phyloP scores from a whole-genome alignment of 2,329 filamentous ascomycete genomes.

The Gaeumannomyces tritici region DNA sequence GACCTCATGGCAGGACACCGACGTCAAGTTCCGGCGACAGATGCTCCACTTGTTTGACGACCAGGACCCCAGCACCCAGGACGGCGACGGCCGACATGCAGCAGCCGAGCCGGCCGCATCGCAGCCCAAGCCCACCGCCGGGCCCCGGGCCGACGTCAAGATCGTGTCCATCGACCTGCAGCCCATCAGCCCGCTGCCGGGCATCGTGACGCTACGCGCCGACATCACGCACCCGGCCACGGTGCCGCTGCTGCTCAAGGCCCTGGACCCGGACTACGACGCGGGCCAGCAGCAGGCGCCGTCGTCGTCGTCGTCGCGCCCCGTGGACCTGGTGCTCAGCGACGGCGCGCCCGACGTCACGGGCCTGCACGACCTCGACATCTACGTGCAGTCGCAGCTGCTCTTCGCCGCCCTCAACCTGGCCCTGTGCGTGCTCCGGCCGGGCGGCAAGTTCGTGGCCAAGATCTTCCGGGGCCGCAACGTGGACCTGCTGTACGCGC shows the following conservation, averaged over 20 bases:
- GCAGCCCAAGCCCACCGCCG: constrained; percentile 7
- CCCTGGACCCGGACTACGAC: constrained; percentile 66
- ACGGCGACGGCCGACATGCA: constrained; percentile 11
- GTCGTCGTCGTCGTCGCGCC: constrained; percentile 58
- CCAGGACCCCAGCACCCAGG: constrained; percentile 5
- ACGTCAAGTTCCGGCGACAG: constrained; percentile 53
- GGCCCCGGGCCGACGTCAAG: constrained; percentile 59
- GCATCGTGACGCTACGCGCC: constrained; percentile 83
- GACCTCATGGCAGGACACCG: constrained; percentile 77
- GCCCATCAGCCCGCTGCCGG: constrained; percentile 87
- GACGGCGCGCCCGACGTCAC: constrained; percentile 96
- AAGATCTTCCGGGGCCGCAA: constrained; percentile 96
- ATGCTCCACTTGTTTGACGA: constrained; percentile 44
- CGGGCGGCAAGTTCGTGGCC: constrained; percentile 91
- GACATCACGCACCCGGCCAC: constrained; percentile 97
- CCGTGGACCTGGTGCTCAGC: constrained; percentile 87
- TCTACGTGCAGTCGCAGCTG: constrained; percentile 93
- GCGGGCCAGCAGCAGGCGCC: constrained; percentile 42
- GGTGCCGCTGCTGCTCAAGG: constrained; percentile 76
- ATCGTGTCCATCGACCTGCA: constrained; percentile 95
- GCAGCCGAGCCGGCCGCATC: neutral
- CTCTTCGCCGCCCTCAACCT: constrained; percentile 91
- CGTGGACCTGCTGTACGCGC: constrained; percentile 90
- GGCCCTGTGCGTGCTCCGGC: constrained; percentile 82
- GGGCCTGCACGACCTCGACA: constrained; percentile 92